A percentile compares a stretch with the other conserved stretches of the same genome.
These are phyloP conservation scores for Dioscorea dumetorum DNA, from an alignment of 106 monocot genomes.

Conservation along the genomic window DNA sequence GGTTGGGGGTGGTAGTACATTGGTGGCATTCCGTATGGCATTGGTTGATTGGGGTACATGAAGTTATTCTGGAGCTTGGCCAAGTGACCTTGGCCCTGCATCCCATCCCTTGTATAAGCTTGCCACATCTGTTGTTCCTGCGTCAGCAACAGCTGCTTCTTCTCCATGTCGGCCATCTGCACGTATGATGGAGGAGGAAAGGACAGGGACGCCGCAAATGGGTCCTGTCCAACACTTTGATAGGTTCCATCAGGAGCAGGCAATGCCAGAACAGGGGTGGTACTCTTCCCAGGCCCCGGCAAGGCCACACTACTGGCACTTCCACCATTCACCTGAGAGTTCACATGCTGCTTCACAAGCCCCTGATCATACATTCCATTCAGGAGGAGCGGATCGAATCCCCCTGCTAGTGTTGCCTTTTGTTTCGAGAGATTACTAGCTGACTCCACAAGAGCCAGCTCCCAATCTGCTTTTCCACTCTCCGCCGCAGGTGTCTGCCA, in stretches of 20 bases:
- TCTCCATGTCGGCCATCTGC: constrained; percentile 89
- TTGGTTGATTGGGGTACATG: constrained; percentile 18
- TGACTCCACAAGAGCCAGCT: constrained; percentile 68
- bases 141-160: constrained; percentile 66
- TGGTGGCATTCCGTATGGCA: constrained; percentile 47
- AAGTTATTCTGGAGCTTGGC: constrained; percentile 15
- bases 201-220: constrained; percentile 62
- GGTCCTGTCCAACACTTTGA: constrained; percentile 47
- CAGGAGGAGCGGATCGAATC: constrained; percentile 61
- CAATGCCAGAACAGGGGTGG: constrained; percentile 49
- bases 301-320: constrained; percentile 79
- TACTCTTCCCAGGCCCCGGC: constrained; percentile 17
- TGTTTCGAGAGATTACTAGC: constrained; percentile 72
- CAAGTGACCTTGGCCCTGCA: constrained; percentile 63
- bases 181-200: constrained; percentile 77
- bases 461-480: constrained; percentile 68
- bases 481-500: constrained; percentile 81
- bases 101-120: constrained; percentile 56
- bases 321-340: constrained; percentile 30
- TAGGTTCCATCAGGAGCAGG: constrained; percentile 76
- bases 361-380: constrained; percentile 90
- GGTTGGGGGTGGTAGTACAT: constrained; percentile 31
- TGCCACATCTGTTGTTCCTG: constrained; percentile 84
- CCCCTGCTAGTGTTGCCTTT: constrained; percentile 62
- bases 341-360: constrained; percentile 52